Conservation (phyloP, 352 stramenopile genomes). For the Pythium phragmiticola region DNA sequence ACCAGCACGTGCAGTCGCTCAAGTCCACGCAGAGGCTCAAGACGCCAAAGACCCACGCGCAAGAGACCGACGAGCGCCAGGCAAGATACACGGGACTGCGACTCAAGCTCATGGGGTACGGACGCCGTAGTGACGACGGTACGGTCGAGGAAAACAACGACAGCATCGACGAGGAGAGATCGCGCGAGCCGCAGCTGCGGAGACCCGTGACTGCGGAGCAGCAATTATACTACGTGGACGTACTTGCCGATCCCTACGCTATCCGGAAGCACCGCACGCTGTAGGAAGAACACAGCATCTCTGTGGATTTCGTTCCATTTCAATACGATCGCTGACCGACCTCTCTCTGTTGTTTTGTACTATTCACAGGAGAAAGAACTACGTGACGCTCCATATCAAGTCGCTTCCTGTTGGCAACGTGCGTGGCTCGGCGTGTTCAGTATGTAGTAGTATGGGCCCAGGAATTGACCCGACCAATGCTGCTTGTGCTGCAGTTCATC, state of each 20-base stretch:
- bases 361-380: slow-evolving; percentile 43
- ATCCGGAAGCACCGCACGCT: slow-evolving; percentile 58
- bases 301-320: background rate
- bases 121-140: background rate
- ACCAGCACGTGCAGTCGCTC: slow-evolving; percentile 31
- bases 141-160: background rate
- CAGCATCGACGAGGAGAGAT: slow-evolving; percentile 4
- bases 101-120: slow-evolving; percentile 44
- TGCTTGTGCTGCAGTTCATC: slow-evolving; percentile 33
- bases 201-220: slow-evolving; percentile 12
- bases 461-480: background rate
- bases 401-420: slow-evolving; percentile 74
- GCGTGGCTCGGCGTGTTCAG: slow-evolving; percentile 10
- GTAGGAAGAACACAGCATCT: slow-evolving; percentile 29
- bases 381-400: slow-evolving; percentile 71
- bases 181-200: background rate
- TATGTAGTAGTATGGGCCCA: background rate
- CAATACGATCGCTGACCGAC: background rate
- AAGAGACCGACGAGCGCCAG: slow-evolving; percentile 42
- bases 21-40: slow-evolving; percentile 47
- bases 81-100: slow-evolving; percentile 47
- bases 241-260: slow-evolving; percentile 47
- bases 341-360: background rate
- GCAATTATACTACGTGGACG: slow-evolving; percentile 47
- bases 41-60: slow-evolving; percentile 50